phyloP scores from a whole-genome alignment of 345 rosid genomes.

The Alliaria petiolata region DNA sequence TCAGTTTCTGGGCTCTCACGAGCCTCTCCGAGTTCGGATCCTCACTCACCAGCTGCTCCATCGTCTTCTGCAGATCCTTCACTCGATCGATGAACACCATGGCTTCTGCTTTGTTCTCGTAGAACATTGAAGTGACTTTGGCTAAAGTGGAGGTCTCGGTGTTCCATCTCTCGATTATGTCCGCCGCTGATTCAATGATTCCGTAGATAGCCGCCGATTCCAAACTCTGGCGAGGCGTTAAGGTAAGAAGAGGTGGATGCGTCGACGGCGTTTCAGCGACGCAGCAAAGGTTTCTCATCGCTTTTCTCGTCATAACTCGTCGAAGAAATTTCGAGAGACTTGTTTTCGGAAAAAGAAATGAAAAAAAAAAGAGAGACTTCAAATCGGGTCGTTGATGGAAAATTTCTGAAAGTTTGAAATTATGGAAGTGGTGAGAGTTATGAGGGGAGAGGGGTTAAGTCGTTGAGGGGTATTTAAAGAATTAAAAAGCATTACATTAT shows the following conservation, averaged over 20 bases:
- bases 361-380: no score
- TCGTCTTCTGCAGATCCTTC: conserved; percentile 48
- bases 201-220: conserved; percentile 29
- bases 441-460: neutral
- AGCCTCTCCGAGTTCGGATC: conserved; percentile 42
- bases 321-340: neutral
- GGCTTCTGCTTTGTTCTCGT: conserved; percentile 55
- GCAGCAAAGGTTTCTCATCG: conserved; percentile 42
- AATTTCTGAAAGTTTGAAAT: neutral
- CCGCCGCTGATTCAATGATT: conserved; percentile 39
- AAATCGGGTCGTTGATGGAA: neutral
- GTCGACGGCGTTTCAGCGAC: conserved; percentile 24
- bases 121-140: conserved; percentile 46
- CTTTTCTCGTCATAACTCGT: conserved; percentile 23
- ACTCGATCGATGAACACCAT: conserved; percentile 50
- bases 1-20: conserved; percentile 44
- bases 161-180: conserved; percentile 49
- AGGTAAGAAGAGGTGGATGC: conserved; percentile 5
- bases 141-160: conserved; percentile 42
- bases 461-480: conserved; percentile 13
- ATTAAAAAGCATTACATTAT: neutral
- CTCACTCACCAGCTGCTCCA: conserved; percentile 38
- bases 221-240: conserved; percentile 27
- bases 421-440: neutral
- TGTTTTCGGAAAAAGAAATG: no score